Evolutionary conservation across 2,329 filamentous ascomycete genomes (phyloP).

Genomic region (Monosporascus sp.): DNA sequence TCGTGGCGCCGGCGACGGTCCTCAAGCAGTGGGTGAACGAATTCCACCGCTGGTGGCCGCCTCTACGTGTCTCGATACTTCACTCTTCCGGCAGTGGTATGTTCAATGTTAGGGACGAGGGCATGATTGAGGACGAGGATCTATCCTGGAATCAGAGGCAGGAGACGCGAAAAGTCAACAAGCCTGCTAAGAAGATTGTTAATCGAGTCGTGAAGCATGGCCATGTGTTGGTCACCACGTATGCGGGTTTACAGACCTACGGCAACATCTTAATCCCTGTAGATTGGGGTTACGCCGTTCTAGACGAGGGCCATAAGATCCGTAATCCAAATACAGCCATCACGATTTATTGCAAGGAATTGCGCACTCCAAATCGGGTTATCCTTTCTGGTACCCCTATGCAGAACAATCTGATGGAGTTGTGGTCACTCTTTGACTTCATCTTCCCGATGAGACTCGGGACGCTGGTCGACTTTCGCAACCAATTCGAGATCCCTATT

Average conservation of each 20-base stretch:
- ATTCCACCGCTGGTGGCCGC: slow-evolving; percentile 99
- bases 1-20: slow-evolving; percentile 90
- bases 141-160: slow-evolving; percentile 45
- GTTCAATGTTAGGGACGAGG: slow-evolving; percentile 71
- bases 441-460: slow-evolving; percentile 94
- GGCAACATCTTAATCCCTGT: slow-evolving; percentile 73
- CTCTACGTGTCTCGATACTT: slow-evolving; percentile 89
- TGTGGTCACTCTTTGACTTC: slow-evolving; percentile 98
- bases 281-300: slow-evolving; percentile 87
- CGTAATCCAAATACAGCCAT: slow-evolving; percentile 93
- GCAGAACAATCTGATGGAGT: slow-evolving; percentile 90
- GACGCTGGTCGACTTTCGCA: slow-evolving; percentile 82
- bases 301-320: slow-evolving; percentile 98
- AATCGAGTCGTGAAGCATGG: slow-evolving; percentile 77
- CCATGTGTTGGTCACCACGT: slow-evolving; percentile 92
- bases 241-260: slow-evolving; percentile 92
- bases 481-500: slow-evolving; percentile 91
- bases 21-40: slow-evolving; percentile 98
- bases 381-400: slow-evolving; percentile 96
- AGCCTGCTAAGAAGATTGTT: slow-evolving; percentile 73
- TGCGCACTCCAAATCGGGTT: slow-evolving; percentile 82
- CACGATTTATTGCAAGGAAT: slow-evolving; percentile 90
- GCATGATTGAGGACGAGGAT: slow-evolving; percentile 48
- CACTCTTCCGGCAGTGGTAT: slow-evolving; percentile 96
- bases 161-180: slow-evolving; percentile 48